A percentile compares a stretch with the other conserved stretches of the same genome.
Conservation (phyloP, 768 basidiomycete genomes). For the Sutorius australiensis region DNA sequence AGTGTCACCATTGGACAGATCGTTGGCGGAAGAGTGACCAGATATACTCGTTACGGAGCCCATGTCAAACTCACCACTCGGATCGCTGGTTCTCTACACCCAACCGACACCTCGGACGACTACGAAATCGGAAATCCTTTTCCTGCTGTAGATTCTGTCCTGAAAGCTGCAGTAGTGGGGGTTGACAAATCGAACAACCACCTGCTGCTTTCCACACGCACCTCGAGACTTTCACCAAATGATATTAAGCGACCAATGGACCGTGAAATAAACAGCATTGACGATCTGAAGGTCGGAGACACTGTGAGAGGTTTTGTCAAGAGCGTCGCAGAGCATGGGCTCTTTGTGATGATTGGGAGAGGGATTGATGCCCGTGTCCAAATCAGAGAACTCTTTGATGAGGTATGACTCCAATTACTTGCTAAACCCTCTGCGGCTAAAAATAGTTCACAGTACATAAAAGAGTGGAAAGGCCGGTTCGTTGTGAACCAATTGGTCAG, state of each 20-base stretch:
- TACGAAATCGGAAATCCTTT: slow-evolving; percentile 57
- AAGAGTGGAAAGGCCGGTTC: slow-evolving; percentile 91
- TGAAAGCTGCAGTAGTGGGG: slow-evolving; percentile 68
- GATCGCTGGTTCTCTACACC: slow-evolving; percentile 74
- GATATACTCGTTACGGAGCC: slow-evolving; percentile 67
- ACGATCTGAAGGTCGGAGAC: slow-evolving; percentile 66
- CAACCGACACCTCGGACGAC: slow-evolving; percentile 80
- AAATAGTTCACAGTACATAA: slow-evolving; percentile 63
- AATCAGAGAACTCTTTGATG: slow-evolving; percentile 91
- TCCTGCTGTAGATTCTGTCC: slow-evolving; percentile 58
- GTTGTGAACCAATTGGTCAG: slow-evolving; percentile 77
- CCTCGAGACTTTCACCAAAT: slow-evolving; percentile 62
- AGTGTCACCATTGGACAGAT: slow-evolving; percentile 67
- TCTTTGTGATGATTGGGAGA: slow-evolving; percentile 85
- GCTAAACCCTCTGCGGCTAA: slow-evolving; percentile 1
- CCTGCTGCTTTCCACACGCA: slow-evolving; percentile 76
- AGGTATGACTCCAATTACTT: slow-evolving; percentile 37
- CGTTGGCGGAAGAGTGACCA: slow-evolving; percentile 75
- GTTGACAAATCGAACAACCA: slow-evolving; percentile 66
- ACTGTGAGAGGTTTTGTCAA: slow-evolving; percentile 88
- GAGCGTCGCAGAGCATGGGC: slow-evolving; percentile 77
- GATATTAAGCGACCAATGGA: slow-evolving; percentile 52
- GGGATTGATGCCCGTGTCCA: slow-evolving; percentile 88
- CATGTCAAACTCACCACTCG: slow-evolving; percentile 70
- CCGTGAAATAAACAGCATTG: slow-evolving; percentile 58